Conservation (phyloP, 1,284 basidiomycete genomes). For the Sporisorium sorghi region DNA sequence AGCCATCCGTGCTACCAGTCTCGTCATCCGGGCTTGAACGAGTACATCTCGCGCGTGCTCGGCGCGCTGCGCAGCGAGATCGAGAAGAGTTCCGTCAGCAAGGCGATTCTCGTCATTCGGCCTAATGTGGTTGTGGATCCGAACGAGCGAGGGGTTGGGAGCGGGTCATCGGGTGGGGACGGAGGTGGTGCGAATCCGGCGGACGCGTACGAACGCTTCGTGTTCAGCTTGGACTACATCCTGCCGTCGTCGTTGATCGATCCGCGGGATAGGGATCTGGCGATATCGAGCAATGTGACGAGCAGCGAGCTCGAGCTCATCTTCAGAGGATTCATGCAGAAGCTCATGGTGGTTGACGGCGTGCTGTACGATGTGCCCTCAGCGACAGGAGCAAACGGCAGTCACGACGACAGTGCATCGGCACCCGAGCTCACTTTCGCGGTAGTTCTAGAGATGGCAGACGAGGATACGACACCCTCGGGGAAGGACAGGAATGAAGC, state of each 20-base stretch:
- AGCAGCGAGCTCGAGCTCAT: constrained; percentile 78
- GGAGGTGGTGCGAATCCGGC: not conserved
- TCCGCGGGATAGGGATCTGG: constrained; percentile 73
- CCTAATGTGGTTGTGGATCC: constrained; percentile 27
- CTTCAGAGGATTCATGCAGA: constrained; percentile 85
- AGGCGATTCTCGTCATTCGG: constrained; percentile 24
- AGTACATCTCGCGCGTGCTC: constrained; percentile 85
- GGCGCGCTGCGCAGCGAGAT: constrained; percentile 82
- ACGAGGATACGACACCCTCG: constrained; percentile 71
- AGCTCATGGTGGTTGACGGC: constrained; percentile 82
- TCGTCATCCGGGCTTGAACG: constrained; percentile 84
- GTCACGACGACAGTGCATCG: constrained; percentile 59
- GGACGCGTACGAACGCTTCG: constrained; percentile 76
- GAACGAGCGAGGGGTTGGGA: not conserved
- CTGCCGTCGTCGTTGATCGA: constrained; percentile 80
- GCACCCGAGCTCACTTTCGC: constrained; percentile 81
- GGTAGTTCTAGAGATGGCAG: constrained; percentile 82
- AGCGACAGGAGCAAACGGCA: constrained; percentile 6
- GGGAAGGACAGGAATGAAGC: constrained; percentile 32
- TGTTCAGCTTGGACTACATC: constrained; percentile 74
- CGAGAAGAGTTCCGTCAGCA: constrained; percentile 47
- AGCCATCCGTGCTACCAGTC: constrained; percentile 90
- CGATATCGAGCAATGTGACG: constrained; percentile 78
- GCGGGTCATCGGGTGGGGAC: constrained; percentile 25
- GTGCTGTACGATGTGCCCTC: constrained; percentile 72